A percentile compares a stretch with the other conserved stretches of the same genome.
phyloP scores from a whole-genome alignment of 345 rosid species.

The Atalantia buxifolia region DNA sequence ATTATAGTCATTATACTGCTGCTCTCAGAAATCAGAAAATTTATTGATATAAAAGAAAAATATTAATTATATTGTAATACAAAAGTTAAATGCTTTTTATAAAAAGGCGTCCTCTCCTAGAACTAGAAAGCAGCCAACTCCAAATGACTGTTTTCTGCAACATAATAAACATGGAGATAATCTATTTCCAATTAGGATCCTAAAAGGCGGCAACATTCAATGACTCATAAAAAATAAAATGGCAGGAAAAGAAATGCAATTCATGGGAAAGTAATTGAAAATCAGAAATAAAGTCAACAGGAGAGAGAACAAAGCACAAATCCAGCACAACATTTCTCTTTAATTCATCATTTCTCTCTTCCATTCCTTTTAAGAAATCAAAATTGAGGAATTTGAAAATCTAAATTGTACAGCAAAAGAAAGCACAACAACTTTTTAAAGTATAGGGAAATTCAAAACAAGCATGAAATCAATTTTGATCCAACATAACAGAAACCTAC shows the following conservation, averaged over 20 bases:
- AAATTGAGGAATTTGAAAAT: background rate
- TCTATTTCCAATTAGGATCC: background rate
- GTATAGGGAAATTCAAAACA: background rate
- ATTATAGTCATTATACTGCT: background rate
- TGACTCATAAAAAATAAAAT: background rate
- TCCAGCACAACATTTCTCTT: background rate
- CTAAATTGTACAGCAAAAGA: background rate
- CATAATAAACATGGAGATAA: background rate
- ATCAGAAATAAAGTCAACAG: background rate
- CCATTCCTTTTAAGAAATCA: background rate
- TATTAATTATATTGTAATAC: background rate
- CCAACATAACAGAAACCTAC: conserved; percentile 1
- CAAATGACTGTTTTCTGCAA: background rate
- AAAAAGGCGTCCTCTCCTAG: background rate
- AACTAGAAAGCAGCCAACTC: background rate
- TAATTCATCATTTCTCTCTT: background rate
- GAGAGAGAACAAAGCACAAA: background rate
- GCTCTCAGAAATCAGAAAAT: background rate
- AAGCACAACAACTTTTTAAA: background rate
- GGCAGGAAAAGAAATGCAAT: background rate
- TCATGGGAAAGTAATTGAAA: background rate
- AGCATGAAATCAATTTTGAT: conserved; percentile 1
- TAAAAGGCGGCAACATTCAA: background rate
- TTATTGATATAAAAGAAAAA: background rate
- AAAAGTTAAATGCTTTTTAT: background rate